phyloP scores from a whole-genome alignment of 495 filamentous ascomycete species.

The Penicillium tannophilum region DNA sequence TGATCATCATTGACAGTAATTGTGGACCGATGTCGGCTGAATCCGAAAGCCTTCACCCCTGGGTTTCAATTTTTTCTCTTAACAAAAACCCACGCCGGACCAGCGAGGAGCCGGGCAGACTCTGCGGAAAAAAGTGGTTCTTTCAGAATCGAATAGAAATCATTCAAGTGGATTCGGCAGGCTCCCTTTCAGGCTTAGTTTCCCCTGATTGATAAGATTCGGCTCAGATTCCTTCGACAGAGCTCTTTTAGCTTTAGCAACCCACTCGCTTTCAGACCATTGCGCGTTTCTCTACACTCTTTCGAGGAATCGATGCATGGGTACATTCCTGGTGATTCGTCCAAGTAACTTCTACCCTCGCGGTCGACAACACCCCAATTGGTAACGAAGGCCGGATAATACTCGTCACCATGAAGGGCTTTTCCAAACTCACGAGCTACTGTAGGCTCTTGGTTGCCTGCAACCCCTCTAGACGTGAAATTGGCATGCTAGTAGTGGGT shows the following conservation, averaged over 20 bases:
- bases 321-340: neutral
- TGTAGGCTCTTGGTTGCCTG: conserved; percentile 45
- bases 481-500: conserved; percentile 35
- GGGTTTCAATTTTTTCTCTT: neutral
- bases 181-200: conserved; percentile 1
- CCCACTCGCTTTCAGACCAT: neutral
- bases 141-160: neutral
- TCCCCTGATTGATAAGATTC: conserved; percentile 14
- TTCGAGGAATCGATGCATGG: neutral
- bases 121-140: conserved; percentile 1
- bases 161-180: conserved; percentile 3
- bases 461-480: conserved; percentile 23
- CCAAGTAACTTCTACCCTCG: neutral
- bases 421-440: conserved; percentile 41
- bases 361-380: neutral
- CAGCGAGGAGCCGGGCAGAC: conserved; percentile 2
- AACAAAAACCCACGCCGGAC: conserved; percentile 1
- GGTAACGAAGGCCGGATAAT: neutral
- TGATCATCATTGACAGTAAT: conserved; percentile 6
- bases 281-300: conserved; percentile 1
- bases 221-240: neutral
- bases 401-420: conserved; percentile 25
- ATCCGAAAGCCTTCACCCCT: conserved; percentile 7
- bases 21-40: conserved; percentile 16
- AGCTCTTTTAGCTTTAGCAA: conserved; percentile 10